Conservation (phyloP, 108 stramenopile genomes). For the Fistulifera pelliculosa region DNA sequence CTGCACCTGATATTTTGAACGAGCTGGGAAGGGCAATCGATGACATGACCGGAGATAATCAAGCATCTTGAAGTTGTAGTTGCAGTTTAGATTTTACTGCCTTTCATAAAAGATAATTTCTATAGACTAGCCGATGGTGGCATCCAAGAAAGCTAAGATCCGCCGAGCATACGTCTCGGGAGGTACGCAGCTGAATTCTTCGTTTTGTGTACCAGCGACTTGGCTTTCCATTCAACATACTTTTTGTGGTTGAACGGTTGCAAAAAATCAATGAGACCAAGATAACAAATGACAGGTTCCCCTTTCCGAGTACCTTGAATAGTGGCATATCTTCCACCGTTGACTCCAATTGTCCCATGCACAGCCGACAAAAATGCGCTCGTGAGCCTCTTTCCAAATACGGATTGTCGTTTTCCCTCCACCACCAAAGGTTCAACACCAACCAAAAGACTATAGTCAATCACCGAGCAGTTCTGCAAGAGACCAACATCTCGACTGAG, state of each 20-base stretch:
- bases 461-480: conserved; percentile 54
- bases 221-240: conserved; percentile 51
- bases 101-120: too few species aligned
- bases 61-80: background rate
- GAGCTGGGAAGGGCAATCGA: conserved; percentile 54
- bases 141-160: conserved; percentile 65
- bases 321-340: conserved; percentile 56
- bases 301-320: conserved; percentile 51
- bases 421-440: conserved; percentile 46
- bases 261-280: conserved; percentile 87
- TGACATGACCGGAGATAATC: conserved; percentile 29
- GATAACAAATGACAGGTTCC: conserved; percentile 49
- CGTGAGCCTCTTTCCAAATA: conserved; percentile 33
- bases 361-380: too few species aligned
- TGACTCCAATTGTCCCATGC: conserved; percentile 46
- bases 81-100: too few species aligned
- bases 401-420: background rate
- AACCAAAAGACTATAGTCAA: conserved; percentile 85
- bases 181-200: conserved; percentile 62
- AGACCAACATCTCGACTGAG: conserved; percentile 74
- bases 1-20: conserved; percentile 75
- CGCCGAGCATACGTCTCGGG: conserved; percentile 66
- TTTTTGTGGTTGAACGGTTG: conserved; percentile 79
- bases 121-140: conserved; percentile 50
- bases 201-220: conserved; percentile 32